A percentile compares a stretch with the other conserved stretches of the same genome.
phyloP scores from a whole-genome alignment of 2,329 filamentous ascomycete genomes.

The Cladosporium sp. region DNA sequence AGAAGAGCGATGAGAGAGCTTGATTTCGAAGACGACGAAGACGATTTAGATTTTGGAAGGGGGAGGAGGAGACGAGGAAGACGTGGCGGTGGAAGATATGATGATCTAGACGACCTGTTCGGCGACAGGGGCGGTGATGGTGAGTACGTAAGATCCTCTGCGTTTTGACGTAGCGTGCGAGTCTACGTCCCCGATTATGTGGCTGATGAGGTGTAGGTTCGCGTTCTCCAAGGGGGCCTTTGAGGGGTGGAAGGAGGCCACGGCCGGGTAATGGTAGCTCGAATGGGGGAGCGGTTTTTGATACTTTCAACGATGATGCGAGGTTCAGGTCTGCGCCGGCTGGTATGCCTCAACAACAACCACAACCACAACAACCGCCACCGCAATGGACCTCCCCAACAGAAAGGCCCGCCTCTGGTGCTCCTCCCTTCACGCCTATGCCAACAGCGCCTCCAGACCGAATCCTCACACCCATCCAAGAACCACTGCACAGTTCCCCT shows the following conservation, averaged over 20 bases:
- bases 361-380: constrained; percentile 55
- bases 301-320: constrained; percentile 3
- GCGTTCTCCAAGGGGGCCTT: constrained; percentile 15
- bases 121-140: constrained; percentile 16
- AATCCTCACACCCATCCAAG: constrained; percentile 3
- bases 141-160: constrained; percentile 17
- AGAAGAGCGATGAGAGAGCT: background rate
- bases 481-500: background rate
- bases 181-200: too few species aligned
- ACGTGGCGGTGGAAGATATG: constrained; percentile 14
- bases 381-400: constrained; percentile 74
- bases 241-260: background rate
- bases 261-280: constrained; percentile 3
- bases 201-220: constrained; percentile 7
- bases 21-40: constrained; percentile 15
- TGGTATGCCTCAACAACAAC: background rate
- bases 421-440: background rate
- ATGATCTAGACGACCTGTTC: constrained; percentile 17
- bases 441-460: background rate
- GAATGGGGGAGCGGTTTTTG: background rate
- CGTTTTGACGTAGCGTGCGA: too few species aligned
- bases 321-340: background rate
- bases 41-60: constrained; percentile 13
- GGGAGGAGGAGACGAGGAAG: constrained; percentile 6
- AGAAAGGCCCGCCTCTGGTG: constrained; percentile 63